phyloP scores from a whole-genome alignment of 73 alveolate genomes.

The Paraurostyla sp. region DNA sequence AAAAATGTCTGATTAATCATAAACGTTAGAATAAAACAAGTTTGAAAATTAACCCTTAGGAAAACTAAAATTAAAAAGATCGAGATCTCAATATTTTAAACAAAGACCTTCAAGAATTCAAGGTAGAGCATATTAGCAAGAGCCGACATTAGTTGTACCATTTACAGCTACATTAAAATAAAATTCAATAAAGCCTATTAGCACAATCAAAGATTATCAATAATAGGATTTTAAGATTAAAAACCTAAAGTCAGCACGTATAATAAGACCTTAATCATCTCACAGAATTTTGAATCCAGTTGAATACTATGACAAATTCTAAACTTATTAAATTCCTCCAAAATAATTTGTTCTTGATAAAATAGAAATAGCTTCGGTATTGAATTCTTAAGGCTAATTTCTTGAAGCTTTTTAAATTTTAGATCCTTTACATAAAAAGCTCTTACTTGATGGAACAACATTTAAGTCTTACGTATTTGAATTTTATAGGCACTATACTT shows the following conservation, averaged over 20 bases:
- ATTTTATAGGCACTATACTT: conserved; percentile 13
- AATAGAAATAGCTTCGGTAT: neutral
- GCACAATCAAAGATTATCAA: neutral
- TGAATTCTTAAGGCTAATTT: conserved; percentile 20
- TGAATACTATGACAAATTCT: conserved; percentile 23
- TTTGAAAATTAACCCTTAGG: no score
- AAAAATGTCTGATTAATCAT: neutral
- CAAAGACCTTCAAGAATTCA: neutral
- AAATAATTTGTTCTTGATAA: neutral
- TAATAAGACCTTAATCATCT: conserved; percentile 39
- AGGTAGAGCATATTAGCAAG: neutral
- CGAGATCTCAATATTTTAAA: neutral
- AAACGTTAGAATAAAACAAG: neutral
- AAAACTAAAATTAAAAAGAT: neutral
- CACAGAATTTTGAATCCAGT: conserved; percentile 2
- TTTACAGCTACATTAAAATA: neutral
- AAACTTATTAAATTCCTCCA: conserved; percentile 2
- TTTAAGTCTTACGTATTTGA: conserved; percentile 9
- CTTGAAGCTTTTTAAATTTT: conserved; percentile 4
- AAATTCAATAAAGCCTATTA: neutral
- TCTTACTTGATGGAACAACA: conserved; percentile 28
- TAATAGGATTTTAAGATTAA: neutral
- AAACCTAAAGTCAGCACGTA: conserved; percentile 1
- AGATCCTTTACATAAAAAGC: conserved; percentile 32
- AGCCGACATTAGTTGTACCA: neutral